Evolutionary conservation across 2,329 filamentous ascomycete species (phyloP).

Genomic region (Bipolaris sorokiniana): DNA sequence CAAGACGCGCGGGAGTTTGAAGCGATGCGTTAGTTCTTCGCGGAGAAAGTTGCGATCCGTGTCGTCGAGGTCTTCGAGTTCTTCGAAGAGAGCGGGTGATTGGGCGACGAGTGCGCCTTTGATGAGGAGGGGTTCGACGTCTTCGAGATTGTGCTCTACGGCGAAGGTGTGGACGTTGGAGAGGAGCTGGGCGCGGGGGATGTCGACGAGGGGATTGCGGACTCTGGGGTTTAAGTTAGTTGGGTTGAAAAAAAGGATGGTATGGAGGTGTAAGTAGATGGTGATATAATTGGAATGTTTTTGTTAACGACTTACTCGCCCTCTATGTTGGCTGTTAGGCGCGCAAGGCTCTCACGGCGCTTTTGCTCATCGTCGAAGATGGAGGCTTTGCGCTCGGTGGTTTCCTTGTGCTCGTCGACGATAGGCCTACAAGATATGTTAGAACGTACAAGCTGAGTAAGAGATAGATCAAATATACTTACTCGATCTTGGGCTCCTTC

Average conservation of each 20-base stretch:
- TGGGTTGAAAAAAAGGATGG: background rate
- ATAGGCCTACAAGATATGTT: conserved; percentile 20
- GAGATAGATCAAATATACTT: conserved; percentile 6
- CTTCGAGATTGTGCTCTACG: conserved; percentile 62
- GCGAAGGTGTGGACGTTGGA: conserved; percentile 67
- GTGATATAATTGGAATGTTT: background rate
- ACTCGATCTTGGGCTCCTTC: conserved; percentile 28
- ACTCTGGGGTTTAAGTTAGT: conserved; percentile 50
- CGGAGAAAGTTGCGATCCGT: conserved; percentile 64
- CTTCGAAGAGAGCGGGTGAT: conserved; percentile 67
- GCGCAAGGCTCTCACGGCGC: conserved; percentile 32
- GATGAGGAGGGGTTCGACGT: conserved; percentile 64
- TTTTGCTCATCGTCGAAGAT: conserved; percentile 30
- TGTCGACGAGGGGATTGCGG: conserved; percentile 63
- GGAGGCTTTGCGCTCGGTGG: conserved; percentile 28
- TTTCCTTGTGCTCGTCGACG: conserved; percentile 18
- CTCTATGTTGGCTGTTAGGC: conserved; percentile 37
- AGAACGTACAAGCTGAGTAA: conserved; percentile 1
- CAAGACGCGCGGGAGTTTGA: conserved; percentile 61
- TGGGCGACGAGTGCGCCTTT: conserved; percentile 71
- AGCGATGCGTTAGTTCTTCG: conserved; percentile 69
- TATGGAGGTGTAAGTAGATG: background rate
- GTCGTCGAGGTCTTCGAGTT: conserved; percentile 67
- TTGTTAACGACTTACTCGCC: conserved; percentile 41
- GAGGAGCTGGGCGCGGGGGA: conserved; percentile 61